Evolutionary conservation across 2,329 filamentous ascomycete species (phyloP), one percentile per base, ranked within the genome.

Genomic region (Aspergillus sp.): DNA sequence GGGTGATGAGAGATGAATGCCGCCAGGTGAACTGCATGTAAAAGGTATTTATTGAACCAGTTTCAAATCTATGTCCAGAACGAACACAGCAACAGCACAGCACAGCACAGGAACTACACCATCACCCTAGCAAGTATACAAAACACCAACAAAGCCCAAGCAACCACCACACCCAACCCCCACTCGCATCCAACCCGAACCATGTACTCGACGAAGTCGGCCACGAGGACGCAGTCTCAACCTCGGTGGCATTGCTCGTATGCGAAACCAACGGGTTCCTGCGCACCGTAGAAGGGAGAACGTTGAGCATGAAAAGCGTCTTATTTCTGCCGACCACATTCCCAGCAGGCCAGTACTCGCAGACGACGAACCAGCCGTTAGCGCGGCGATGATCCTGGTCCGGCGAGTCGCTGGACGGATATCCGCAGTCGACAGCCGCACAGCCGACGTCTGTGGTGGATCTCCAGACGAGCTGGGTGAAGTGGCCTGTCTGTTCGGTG

Each of bases 381-480:
- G 59, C 55, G 19, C 30, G 26, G 5, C 25, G 36, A 26, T 29
- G 31, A 24, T 25, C 24, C 12, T 32, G 32, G 8, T 24, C 6
- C 13, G 19, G 19, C 19, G 19, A 22, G 19, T 26, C 15, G 6
- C 28, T 39, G 34, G 35, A 45, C 35, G 36, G 31, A 32, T 57
- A 60, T 29, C 60, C 53, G 36, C 68, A 71, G 40, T 63, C 45
- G 11, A 56, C 49, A 25, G 56, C 55, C 15, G 55, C 71, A 42
- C 71, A 85, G 0, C 78, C 77, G 1, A 80, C 69, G 20, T 65
- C 61, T 5, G 61, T 75, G 1, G 76, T 82, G 15, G 63, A 55
- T 53, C 71, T 74, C 80, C 81, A 85, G 4, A 85, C 79, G 5
- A 85, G 55, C 62, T 84, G 80, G 1, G 80, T 81, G 45, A 85